These are phyloP conservation scores for Aspergillus calidoustus DNA, from an alignment of 2,329 filamentous ascomycete genomes.

Conservation along the genomic window DNA sequence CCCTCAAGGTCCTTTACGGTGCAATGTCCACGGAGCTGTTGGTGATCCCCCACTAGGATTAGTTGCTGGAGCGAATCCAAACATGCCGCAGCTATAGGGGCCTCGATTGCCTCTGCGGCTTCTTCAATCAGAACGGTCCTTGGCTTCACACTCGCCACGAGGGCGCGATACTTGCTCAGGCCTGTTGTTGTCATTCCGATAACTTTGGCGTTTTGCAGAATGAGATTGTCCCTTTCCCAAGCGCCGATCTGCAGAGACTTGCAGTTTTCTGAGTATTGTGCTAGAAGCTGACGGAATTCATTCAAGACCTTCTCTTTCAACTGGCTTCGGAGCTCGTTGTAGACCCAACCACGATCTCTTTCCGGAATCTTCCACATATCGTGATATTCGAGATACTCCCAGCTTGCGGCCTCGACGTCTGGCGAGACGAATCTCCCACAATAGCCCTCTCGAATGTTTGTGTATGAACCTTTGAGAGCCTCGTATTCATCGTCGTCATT, in stretches of 20 bases:
- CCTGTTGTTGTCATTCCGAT: constrained; percentile 79
- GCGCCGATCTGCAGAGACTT: constrained; percentile 60
- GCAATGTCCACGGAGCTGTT: constrained; percentile 73
- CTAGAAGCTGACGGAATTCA: constrained; percentile 56
- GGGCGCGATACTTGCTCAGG: constrained; percentile 75
- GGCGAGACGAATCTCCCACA: constrained; percentile 27
- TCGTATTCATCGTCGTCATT: constrained; percentile 59
- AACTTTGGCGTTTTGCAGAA: constrained; percentile 64
- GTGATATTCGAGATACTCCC: constrained; percentile 39
- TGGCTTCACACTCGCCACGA: constrained; percentile 69
- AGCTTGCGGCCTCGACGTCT: constrained; percentile 41
- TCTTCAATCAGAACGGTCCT: constrained; percentile 76
- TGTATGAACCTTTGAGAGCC: constrained; percentile 53
- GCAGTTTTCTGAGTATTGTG: constrained; percentile 56
- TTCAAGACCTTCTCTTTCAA: constrained; percentile 55
- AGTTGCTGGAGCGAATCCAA: constrained; percentile 67
- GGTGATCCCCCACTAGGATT: constrained; percentile 77
- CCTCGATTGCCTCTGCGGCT: constrained; percentile 72
- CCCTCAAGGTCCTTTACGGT: constrained; percentile 63
- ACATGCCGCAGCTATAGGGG: constrained; percentile 63
- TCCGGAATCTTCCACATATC: constrained; percentile 67
- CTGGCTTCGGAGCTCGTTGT: constrained; percentile 64
- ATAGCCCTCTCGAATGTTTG: constrained; percentile 50
- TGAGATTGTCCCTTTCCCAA: constrained; percentile 63
- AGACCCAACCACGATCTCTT: constrained; percentile 65